Conservation (phyloP, 2,329 filamentous ascomycete genomes). For the Colletotrichum coccodes region DNA sequence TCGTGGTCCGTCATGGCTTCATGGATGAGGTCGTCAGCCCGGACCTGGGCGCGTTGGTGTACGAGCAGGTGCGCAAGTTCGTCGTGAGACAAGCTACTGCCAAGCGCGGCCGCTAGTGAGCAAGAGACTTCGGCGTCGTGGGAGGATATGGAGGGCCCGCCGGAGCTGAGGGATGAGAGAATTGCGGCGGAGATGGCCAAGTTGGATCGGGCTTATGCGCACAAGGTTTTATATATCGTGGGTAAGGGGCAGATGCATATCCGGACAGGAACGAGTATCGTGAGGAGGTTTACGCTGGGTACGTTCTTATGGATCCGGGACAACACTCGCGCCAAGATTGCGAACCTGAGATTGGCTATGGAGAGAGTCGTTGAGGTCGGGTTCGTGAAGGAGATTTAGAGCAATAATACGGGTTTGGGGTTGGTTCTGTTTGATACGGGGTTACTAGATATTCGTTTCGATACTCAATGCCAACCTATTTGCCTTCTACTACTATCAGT, state of each 20-base stretch:
- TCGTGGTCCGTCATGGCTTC: conserved; percentile 78
- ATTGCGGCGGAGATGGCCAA: conserved; percentile 52
- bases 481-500: too few species aligned
- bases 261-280: conserved; percentile 48
- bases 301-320: conserved; percentile 73
- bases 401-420: not conserved
- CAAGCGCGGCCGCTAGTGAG: conserved; percentile 31
- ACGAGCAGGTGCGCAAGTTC: conserved; percentile 64
- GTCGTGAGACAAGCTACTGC: conserved; percentile 48
- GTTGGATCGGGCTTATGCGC: conserved; percentile 54
- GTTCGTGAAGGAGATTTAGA: conserved; percentile 72
- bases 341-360: conserved; percentile 67
- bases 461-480: too few species aligned
- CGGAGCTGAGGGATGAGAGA: conserved; percentile 38
- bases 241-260: conserved; percentile 72
- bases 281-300: conserved; percentile 58
- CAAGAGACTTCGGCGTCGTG: conserved; percentile 20
- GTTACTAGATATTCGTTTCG: too few species aligned
- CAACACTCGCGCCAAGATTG: conserved; percentile 73
- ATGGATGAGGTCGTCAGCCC: conserved; percentile 76
- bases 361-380: conserved; percentile 75
- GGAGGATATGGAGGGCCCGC: conserved; percentile 15
- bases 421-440: not conserved
- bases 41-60: conserved; percentile 69
- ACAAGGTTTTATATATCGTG: conserved; percentile 64